Percentiles rank a stretch among this genome's conserved stretches.
phyloP scores from a whole-genome alignment of 2,329 filamentous ascomycete species.

The Parafenestella ontariensis region DNA sequence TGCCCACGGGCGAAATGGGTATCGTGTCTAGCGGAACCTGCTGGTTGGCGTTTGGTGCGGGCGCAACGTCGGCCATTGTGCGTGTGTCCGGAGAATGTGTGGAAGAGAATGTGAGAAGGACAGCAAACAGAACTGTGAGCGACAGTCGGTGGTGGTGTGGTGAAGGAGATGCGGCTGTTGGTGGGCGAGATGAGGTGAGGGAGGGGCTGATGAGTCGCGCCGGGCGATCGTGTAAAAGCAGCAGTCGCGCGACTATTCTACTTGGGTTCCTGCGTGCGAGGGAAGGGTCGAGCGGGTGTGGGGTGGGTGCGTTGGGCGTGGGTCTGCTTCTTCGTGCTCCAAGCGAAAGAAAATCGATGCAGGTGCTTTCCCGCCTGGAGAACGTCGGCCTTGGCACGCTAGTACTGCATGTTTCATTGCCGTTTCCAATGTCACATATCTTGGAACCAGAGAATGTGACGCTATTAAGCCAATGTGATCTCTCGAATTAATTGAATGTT shows the following conservation, averaged over 20 bases:
- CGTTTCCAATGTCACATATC: not conserved
- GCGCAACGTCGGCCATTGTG: slow-evolving; percentile 48
- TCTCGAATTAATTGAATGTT: too few relatives aligned
- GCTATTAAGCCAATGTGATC: too few relatives aligned
- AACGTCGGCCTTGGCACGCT: slow-evolving; percentile 21
- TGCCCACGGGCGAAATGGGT: slow-evolving; percentile 60
- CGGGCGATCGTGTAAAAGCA: slow-evolving; percentile 35
- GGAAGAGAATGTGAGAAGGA: slow-evolving; percentile 3
- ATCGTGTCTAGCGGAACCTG: slow-evolving; percentile 64
- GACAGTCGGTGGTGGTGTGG: slow-evolving; percentile 16
- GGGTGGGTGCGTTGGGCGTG: slow-evolving; percentile 23
- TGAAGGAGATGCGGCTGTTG: slow-evolving; percentile 22
- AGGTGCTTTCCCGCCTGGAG: slow-evolving; percentile 32
- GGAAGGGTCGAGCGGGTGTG: slow-evolving; percentile 19
- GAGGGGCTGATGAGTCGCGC: slow-evolving; percentile 40
- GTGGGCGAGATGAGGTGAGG: slow-evolving; percentile 21
- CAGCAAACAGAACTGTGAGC: slow-evolving; percentile 7
- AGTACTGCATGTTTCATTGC: slow-evolving; percentile 21
- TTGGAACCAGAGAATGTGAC: too few relatives aligned
- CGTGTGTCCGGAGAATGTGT: slow-evolving; percentile 7
- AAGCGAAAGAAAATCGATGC: slow-evolving; percentile 32
- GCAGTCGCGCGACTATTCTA: slow-evolving; percentile 31
- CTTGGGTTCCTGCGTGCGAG: slow-evolving; percentile 11
- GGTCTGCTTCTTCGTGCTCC: slow-evolving; percentile 21
- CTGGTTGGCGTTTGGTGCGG: slow-evolving; percentile 50